Percentiles rank a stretch among this genome's conserved stretches.
These are phyloP conservation scores for Celoporthe dispersa DNA, from an alignment of 2,329 filamentous ascomycete genomes.

Conservation along the genomic window DNA sequence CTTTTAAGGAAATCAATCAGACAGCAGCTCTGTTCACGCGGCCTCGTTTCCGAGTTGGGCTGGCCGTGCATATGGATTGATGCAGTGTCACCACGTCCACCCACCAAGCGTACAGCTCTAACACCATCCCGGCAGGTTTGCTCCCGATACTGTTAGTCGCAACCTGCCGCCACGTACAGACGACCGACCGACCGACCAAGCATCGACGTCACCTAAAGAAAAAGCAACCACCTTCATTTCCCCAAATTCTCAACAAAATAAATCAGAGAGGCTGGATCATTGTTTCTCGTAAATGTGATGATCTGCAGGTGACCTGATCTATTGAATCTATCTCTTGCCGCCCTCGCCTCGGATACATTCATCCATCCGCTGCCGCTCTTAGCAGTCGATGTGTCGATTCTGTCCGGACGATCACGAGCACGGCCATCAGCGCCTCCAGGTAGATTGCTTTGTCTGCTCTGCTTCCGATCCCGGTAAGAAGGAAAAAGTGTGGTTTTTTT, in stretches of 20 bases:
- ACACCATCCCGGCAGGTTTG: background rate
- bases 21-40: constrained; percentile 17
- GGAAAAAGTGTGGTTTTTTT: constrained; percentile 15
- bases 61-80: background rate
- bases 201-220: no score
- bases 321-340: no score
- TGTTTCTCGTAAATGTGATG: background rate
- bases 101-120: background rate
- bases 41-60: constrained; percentile 2
- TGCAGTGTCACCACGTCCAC: background rate
- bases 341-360: background rate
- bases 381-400: background rate
- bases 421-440: background rate
- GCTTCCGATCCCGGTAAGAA: background rate
- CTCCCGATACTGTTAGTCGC: background rate
- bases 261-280: background rate
- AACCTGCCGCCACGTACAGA: background rate
- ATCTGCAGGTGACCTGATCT: background rate
- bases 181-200: background rate
- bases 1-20: background rate
- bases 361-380: background rate
- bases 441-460: background rate
- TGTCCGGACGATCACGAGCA: background rate
- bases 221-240: no score
- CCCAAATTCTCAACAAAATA: no score